Percentiles rank a stretch among this genome's conserved stretches.
Evolutionary conservation across 1,139 yeast genomes (phyloP).

Genomic region (Suzukiozyma palmioleophila): DNA sequence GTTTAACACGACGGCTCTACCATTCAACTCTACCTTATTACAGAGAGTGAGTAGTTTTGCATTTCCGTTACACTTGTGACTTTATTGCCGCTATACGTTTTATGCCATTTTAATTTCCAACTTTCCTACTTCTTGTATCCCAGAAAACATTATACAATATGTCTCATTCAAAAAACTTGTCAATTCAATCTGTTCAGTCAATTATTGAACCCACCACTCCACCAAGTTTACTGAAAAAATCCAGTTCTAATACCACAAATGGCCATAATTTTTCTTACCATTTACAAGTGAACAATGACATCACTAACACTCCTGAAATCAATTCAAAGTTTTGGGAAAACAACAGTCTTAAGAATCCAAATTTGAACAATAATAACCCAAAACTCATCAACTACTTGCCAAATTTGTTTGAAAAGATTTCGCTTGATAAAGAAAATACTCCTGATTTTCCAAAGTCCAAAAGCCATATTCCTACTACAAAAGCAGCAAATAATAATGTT

Average conservation of each 20-base stretch:
- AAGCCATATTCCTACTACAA: not conserved
- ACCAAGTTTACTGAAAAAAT: conserved; percentile 15
- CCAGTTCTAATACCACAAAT: conserved; percentile 1
- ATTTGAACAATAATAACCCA: not conserved
- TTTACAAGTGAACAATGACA: conserved; percentile 1
- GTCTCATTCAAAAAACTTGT: conserved; percentile 31
- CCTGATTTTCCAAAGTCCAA: not conserved
- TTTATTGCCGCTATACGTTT: too few relatives aligned
- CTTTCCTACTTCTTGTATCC: too few relatives aligned
- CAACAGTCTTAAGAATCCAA: not conserved
- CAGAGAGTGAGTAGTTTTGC: too few relatives aligned
- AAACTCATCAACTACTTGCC: not conserved
- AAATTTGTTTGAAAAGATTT: conserved; percentile 3
- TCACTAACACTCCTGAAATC: conserved; percentile 1
- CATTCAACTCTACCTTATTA: too few relatives aligned
- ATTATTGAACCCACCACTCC: conserved; percentile 41
- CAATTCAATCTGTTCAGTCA: conserved; percentile 33
- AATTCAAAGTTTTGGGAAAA: conserved; percentile 3
- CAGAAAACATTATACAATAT: conserved; percentile 1
- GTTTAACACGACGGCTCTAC: too few relatives aligned
- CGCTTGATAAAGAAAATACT: conserved; percentile 2
- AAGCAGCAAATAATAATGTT: not conserved
- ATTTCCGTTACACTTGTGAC: too few relatives aligned
- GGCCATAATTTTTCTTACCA: conserved; percentile 1
- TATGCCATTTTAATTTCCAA: too few relatives aligned